Base-by-base conservation (phyloP, 1,284 basidiomycete species). In the Fistulinella cinereoalba region DNA sequence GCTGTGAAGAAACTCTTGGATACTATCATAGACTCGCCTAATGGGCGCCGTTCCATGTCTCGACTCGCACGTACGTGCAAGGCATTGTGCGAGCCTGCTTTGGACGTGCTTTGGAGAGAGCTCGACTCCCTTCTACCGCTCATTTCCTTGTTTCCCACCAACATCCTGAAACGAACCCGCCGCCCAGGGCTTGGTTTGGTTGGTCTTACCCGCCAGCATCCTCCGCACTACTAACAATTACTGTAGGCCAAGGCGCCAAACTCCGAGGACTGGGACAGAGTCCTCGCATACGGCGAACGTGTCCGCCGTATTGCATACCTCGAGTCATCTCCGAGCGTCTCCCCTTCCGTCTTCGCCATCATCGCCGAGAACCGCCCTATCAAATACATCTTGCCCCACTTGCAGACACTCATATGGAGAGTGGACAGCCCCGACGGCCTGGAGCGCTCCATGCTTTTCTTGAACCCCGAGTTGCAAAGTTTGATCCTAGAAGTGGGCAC, bases 151-250 rank as follows among this genome's bases (percentile, higher is more conserved):
- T 88, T 89, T 64, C 85, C 86, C 11, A 71, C 69, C 48, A 70
- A 74, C 50, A 60, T 88, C 51, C 70, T 87, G 65, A 86, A 80
- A 67, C 83, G 79, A 62, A 71, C 80, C 47, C 77, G 79, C 48
- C 80, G 77, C 57, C 85, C 86, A 42, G 84, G 83, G 43, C 67
- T 85, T 50, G 87, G 86, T 60, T 72, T 89, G 71, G 86, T 88
- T 61, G 62, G 86, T 77, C 46, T 50, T 47, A 46, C 25, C 40
- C 27, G 31, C 42, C 41, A 47, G 47, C 32, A 47, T 44, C 28
- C 41, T 37, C 22, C 21, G 21, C 46, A 49, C 32, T 48, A 18
- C 37, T 55, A 32, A 50, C 49, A 44, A 18, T 16, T 37, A 27
- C 43, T 41, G 43, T 54, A 88, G 85, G 74, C 75, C 36, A 80